Evolutionary conservation across 495 filamentous ascomycete species (phyloP).

Genomic region (Thozetella sp.): DNA sequence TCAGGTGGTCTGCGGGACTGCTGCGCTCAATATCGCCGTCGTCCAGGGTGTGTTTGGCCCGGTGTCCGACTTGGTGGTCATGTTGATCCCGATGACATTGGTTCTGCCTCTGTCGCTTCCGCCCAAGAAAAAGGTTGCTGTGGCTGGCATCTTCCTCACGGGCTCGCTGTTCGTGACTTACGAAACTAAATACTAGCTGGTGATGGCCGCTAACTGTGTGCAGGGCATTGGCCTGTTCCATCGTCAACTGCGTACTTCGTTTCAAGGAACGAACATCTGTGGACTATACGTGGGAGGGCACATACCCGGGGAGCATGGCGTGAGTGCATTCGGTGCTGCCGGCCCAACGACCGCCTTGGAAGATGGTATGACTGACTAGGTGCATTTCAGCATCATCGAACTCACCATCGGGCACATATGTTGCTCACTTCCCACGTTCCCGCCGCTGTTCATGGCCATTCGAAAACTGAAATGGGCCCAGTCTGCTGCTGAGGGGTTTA

Average conservation of each 20-base stretch:
- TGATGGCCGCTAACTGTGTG: background rate
- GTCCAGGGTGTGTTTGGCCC: slow-evolving; percentile 11
- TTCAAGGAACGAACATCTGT: background rate
- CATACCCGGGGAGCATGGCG: background rate
- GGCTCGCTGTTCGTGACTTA: slow-evolving; percentile 12
- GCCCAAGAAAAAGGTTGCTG: slow-evolving; percentile 11
- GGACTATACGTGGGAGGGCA: slow-evolving; percentile 6
- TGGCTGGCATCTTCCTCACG: slow-evolving; percentile 8
- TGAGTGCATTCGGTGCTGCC: background rate
- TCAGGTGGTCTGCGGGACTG: slow-evolving; percentile 5
- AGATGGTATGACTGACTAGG: background rate
- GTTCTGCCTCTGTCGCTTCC: slow-evolving; percentile 15
- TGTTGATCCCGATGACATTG: slow-evolving; percentile 18
- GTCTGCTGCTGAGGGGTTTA: background rate
- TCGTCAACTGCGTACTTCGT: slow-evolving; percentile 1
- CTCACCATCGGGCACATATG: background rate
- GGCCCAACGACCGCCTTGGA: background rate
- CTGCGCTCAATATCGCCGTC: background rate
- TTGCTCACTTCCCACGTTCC: background rate
- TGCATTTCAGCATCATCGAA: background rate
- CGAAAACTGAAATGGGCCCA: no score
- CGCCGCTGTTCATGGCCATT: background rate
- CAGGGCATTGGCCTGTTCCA: background rate
- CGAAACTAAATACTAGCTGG: background rate
- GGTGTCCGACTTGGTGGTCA: slow-evolving; percentile 17